These are phyloP conservation scores for Laburnicola sp. DNA, from an alignment of 2,329 filamentous ascomycete genomes.

Conservation along the genomic window DNA sequence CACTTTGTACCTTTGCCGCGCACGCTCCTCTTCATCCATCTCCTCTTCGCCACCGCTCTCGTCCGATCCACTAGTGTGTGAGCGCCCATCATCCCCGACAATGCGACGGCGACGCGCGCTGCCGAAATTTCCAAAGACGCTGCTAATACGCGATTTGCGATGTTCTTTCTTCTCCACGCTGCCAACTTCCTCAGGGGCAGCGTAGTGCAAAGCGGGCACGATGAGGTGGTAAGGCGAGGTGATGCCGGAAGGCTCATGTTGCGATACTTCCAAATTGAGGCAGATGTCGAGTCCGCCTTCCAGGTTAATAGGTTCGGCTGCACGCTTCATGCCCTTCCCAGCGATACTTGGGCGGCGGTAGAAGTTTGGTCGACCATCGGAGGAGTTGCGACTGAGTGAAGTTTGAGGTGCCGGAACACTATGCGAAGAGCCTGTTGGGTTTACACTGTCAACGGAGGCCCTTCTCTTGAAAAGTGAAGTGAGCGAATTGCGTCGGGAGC, in stretches of 20 bases:
- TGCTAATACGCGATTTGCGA: slow-evolving; percentile 29
- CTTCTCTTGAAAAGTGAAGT: slow-evolving; percentile 41
- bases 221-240: slow-evolving; percentile 86
- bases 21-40: slow-evolving; percentile 37
- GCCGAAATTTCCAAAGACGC: slow-evolving; percentile 35
- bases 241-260: slow-evolving; percentile 81
- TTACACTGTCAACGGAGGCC: slow-evolving; percentile 32
- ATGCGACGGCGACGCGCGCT: slow-evolving; percentile 22
- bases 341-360: slow-evolving; percentile 51
- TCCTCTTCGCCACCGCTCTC: slow-evolving; percentile 36
- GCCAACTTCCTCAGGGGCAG: slow-evolving; percentile 20
- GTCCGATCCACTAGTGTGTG: slow-evolving; percentile 24
- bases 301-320: slow-evolving; percentile 63
- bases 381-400: slow-evolving; percentile 15
- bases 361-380: slow-evolving; percentile 46
- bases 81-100: slow-evolving; percentile 41
- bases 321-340: slow-evolving; percentile 44
- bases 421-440: slow-evolving; percentile 31
- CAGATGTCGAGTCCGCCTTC: slow-evolving; percentile 84
- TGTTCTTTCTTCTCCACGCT: slow-evolving; percentile 23
- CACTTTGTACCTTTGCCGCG: slow-evolving; percentile 39
- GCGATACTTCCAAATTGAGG: slow-evolving; percentile 85
- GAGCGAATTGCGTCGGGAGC: slow-evolving; percentile 40
- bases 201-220: slow-evolving; percentile 71
- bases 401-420: slow-evolving; percentile 25